Base-by-base conservation (phyloP, 2,329 filamentous ascomycete species). In the Talaromyces pinophilus region DNA sequence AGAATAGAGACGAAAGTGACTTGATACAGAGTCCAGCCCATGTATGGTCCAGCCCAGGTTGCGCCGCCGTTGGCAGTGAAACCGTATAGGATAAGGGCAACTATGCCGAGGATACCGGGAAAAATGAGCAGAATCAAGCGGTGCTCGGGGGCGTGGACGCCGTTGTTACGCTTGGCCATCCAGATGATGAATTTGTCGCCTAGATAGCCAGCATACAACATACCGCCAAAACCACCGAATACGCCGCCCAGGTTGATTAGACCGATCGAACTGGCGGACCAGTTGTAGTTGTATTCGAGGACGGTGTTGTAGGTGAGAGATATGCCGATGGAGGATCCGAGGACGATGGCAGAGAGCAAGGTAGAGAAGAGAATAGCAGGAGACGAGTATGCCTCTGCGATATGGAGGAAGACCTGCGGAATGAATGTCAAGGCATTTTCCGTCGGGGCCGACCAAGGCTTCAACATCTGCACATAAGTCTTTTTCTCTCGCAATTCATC, bases 321-420 rank as follows among this genome's bases (percentile, higher is more conserved):
- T 66, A 81, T 79, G 25, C 75, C 76, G 28, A 81, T 76, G 19
- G 71, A 73, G n/a, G 71, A 73, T 3, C 77, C 79, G 0, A 81
- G 74, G 2, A 73, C 71, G 46, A 79, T 78, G 3, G 78, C 79
- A 3, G 77, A 73, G 0, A 77, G 67, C 8, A 81, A 70, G 2
- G 78, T 77, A 2, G 78, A 76, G 57, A 74, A 81, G 19, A 80
- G 66, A 33, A 81, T 78, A 8, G 73, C 79, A 0, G 79, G 79
- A 0, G 78, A 80, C 46, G 62, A 11, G n/a, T 42, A 59, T 25
- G 55, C 55, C 22, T 59, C 30, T 10, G 55, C 55, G 11, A 59
- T 59, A 35, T 59, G 55, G 5, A 59, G 33, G n/a, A 59, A 59
- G 35, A 59, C 55, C n/a, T 40, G 55, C 11, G 55, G 55, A 25